Base-by-base conservation (phyloP, 352 stramenopile species). In the Thalassiosira ordinaria region DNA sequence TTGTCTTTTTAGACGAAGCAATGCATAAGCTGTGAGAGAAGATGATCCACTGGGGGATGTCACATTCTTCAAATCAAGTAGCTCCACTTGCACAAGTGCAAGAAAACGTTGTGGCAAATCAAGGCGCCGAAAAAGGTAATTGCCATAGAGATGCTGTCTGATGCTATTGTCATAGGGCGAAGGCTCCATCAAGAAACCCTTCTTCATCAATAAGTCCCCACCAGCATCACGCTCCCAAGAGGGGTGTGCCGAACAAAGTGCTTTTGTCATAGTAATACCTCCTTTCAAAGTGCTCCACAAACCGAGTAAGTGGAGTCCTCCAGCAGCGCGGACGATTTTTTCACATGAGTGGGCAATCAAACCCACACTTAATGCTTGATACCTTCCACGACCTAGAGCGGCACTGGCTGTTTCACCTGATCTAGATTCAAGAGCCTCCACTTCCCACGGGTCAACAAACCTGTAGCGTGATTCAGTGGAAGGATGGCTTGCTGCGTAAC, bases 31-130 rank as follows among this genome's bases (percentile, higher is more conserved):
- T 20, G 85, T 88, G 26, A 95, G 61, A 53, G 87, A 89, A 53
- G 88, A 80, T 11, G 87, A 90, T 52, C 88, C 89, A 62, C 87
- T 89, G n/a, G 90, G 85, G 22, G 90, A 87, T 41, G 88, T 92
- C 2, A 95, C 75, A 78, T 95, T 95, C 74, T 95, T 94, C 35
- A 95, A 78, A 74, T 94, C 91, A 1, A 95, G 78, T 8, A 95
- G 63, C 55, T 94, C 87, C 9, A 95, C 89, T 78, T 94, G 89
- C 31, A 95, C 70, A 14, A 94, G 69, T 18, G 89, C 89, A 39
- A 94, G 22, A 56, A 92, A 95, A 22, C 91, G 87, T 51, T 91
- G 85, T 29, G 87, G 84, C 29, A 93, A 64, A 5, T 86, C 61
- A 9, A 93, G 49, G 16, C 79, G 70, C 27, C 86, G 67, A 53